phyloP scores from a whole-genome alignment of 495 filamentous ascomycete genomes.

The Tuber umbilicatum region DNA sequence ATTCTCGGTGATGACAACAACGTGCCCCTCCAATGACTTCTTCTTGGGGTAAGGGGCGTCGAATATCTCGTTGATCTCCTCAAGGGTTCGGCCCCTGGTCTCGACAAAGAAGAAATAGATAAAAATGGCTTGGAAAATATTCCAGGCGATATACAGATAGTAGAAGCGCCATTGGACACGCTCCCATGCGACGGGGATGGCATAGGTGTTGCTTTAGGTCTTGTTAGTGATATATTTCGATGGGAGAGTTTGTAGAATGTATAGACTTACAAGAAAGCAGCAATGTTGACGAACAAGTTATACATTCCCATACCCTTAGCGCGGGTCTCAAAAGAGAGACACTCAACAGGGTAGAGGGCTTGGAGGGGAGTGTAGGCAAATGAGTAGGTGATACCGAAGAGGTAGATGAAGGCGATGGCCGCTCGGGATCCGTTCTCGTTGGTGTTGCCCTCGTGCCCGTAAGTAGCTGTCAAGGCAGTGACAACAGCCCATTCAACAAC shows the following conservation, averaged over 20 bases:
- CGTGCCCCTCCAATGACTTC: conserved; percentile 23
- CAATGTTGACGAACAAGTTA: conserved; percentile 46
- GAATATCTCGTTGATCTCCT: conserved; percentile 36
- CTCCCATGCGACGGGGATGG: conserved; percentile 15
- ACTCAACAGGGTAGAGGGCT: conserved; percentile 62
- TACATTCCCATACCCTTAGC: conserved; percentile 49
- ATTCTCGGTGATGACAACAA: conserved; percentile 13
- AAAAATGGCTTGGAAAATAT: conserved; percentile 47
- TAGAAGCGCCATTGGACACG: conserved; percentile 53
- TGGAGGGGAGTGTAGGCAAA: conserved; percentile 55
- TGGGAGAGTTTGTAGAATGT: not conserved
- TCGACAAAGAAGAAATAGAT: conserved; percentile 54
- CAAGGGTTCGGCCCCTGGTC: conserved; percentile 49
- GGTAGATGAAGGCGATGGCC: conserved; percentile 54
- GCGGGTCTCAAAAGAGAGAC: conserved; percentile 54
- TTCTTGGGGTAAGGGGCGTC: conserved; percentile 32
- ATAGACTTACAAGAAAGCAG: conserved; percentile 19
- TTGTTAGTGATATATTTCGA: not conserved
- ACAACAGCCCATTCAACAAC: conserved; percentile 53
- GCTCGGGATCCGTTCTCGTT: conserved; percentile 48
- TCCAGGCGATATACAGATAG: conserved; percentile 55
- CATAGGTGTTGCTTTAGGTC: conserved; percentile 21
- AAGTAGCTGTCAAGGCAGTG: conserved; percentile 54
- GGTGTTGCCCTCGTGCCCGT: conserved; percentile 45
- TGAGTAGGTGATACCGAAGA: conserved; percentile 49